Conservation (phyloP, 192 early-diverging fungal species). For the Podila verticillata region DNA sequence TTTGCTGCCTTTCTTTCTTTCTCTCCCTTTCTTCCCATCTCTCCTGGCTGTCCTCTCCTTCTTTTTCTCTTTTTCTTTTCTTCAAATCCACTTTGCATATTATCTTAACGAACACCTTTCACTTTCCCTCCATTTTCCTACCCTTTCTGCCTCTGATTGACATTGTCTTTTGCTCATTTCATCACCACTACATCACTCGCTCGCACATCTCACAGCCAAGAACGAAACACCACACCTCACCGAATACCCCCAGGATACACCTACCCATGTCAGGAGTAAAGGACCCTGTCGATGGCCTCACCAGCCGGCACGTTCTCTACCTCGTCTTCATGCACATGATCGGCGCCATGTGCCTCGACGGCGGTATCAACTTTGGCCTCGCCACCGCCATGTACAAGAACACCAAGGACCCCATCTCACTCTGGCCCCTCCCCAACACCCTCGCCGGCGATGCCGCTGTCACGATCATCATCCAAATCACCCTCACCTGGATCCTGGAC, state of each 20-base stretch:
- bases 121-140: not conserved
- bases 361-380: slow-evolving; percentile 30
- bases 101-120: no score
- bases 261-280: not conserved
- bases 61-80: not conserved
- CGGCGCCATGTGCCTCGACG: slow-evolving; percentile 27
- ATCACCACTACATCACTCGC: not conserved
- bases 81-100: no score
- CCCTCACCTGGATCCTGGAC: slow-evolving; percentile 27
- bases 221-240: not conserved
- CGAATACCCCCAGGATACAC: not conserved
- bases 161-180: not conserved
- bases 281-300: slow-evolving; percentile 8
- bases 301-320: slow-evolving; percentile 20
- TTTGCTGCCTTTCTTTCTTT: not conserved
- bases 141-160: not conserved
- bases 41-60: not conserved
- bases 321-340: slow-evolving; percentile 28
- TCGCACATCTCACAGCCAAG: not conserved
- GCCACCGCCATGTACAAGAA: slow-evolving; percentile 22
- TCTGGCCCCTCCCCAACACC: slow-evolving; percentile 29
- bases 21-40: not conserved
- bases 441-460: slow-evolving; percentile 18
- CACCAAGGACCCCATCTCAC: slow-evolving; percentile 14
- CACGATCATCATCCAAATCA: slow-evolving; percentile 25